These are phyloP conservation scores for Diaporthe longicolla DNA, from an alignment of 2,329 filamentous ascomycete species.

Conservation along the genomic window DNA sequence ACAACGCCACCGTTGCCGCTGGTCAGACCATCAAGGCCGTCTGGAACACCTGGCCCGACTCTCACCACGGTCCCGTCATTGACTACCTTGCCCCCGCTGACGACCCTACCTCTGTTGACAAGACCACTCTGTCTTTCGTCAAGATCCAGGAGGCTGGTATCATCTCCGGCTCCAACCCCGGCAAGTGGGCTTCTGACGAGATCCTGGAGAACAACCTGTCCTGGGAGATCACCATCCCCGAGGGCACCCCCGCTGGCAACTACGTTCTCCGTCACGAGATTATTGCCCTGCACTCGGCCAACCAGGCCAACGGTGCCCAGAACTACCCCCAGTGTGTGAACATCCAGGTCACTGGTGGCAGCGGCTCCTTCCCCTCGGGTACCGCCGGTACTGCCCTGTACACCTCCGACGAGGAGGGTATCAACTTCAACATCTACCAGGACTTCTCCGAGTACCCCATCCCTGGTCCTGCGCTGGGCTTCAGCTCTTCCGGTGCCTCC, in stretches of 20 bases:
- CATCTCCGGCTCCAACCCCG: slow-evolving; percentile 57
- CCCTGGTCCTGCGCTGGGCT: slow-evolving; percentile 48
- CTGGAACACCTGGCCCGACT: slow-evolving; percentile 56
- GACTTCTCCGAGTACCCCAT: slow-evolving; percentile 46
- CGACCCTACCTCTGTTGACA: slow-evolving; percentile 67
- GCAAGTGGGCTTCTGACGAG: slow-evolving; percentile 67
- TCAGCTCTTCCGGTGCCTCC: slow-evolving; percentile 43
- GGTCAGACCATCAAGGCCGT: slow-evolving; percentile 55
- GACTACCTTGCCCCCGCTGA: slow-evolving; percentile 74
- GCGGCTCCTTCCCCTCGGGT: slow-evolving; percentile 48
- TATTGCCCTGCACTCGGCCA: slow-evolving; percentile 60
- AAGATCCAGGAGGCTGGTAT: slow-evolving; percentile 74
- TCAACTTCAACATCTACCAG: slow-evolving; percentile 48
- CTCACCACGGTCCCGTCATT: slow-evolving; percentile 68
- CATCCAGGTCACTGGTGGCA: slow-evolving; percentile 57
- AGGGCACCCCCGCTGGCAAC: slow-evolving; percentile 51
- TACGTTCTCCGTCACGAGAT: slow-evolving; percentile 65
- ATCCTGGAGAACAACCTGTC: slow-evolving; percentile 59
- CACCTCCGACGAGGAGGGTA: slow-evolving; percentile 45
- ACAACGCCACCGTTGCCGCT: slow-evolving; percentile 52
- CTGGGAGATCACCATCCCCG: slow-evolving; percentile 61
- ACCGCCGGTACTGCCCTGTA: slow-evolving; percentile 48
- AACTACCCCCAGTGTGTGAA: slow-evolving; percentile 65
- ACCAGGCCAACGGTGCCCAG: slow-evolving; percentile 59
- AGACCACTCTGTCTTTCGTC: slow-evolving; percentile 69